Base-by-base conservation (phyloP, 106 monocot species). In the Allium cepa region DNA sequence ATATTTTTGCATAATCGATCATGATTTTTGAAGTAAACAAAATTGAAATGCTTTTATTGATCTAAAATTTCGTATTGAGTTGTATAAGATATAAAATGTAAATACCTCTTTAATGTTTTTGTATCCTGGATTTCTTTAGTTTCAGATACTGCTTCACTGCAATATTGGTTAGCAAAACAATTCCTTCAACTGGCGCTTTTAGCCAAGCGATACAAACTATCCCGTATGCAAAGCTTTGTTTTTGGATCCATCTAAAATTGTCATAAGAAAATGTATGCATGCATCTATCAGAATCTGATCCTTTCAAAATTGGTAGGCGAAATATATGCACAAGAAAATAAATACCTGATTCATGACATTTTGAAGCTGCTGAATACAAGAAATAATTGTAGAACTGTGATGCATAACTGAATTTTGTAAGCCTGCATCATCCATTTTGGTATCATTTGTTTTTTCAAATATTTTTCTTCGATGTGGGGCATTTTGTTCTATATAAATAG, bases 131-230 rank as follows among this genome's bases (percentile, higher is more conserved):
- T 36, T 57, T 68, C 57, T 52, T 50, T 57, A 46, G 0, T 18
- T 57, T 55, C 52, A 15, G 47, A 51, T 52, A 18, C 63, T 12
- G 51, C 79, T 26, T 67, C 56, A 57, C 56, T 57, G 46, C 26
- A 67, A 22, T 52, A 50, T 11, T 50, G 77, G 57, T 55, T 9
- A 69, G 51, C 68, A 49, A 75, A 73, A 80, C 14, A 28, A 71
- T 84, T 78, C 71, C 94, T 85, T 71, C 78, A 79, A 61, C 81
- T 75, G 50, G 78, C 88, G 78, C 80, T 85, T 68, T 75, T 83
- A 26, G 94, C 94, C 81, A 95, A 70, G 26, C 91, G 91, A 69
- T 91, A 95, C 52, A 95, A 58, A 64, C 94, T 75, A 71, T 95
- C 91, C 78, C 94, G 85, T 59, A 95, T 78, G 59, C 85, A 81